Evolutionary conservation across 2,329 filamentous ascomycete species (phyloP), one percentile per base, ranked within the genome.

Genomic region (Fusarium sublunatum): DNA sequence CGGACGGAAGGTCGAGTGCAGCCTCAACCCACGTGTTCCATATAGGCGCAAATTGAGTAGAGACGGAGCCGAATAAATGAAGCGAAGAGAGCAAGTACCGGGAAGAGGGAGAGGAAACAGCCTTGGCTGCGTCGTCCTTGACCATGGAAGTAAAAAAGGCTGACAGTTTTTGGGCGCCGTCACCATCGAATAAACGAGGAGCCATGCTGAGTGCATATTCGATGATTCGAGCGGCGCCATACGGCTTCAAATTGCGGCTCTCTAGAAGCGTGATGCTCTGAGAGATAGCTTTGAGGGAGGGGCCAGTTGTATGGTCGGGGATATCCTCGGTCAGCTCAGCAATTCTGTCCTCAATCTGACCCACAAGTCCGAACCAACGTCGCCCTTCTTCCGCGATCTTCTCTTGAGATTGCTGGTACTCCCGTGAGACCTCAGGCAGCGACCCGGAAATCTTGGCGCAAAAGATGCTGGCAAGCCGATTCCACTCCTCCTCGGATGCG

Each of bases 341-440:
- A 59, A 74, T 72, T 46, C 70, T 77, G 58, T 66, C 70, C 31
- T 81, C 74, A 5, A 87, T 75, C 19, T 78, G 76, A 2, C 80
- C 80, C 1, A 80, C 80, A 9, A 92, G 75, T 2, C 83, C 77
- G 58, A 91, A 89, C 78, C 92, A 92, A 1, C 91, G 87, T 41
- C 82, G 80, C 0, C 88, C 88, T 68, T 90, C 85, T 7, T 87
- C 81, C 9, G 86, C 85, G 25, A 96, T 82, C 36, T 81, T 80
- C 46, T 86, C 82, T 72, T 97, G 92, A 0, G 92, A 96, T 38
- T 82, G 82, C 25, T 85, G 82, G 66, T 91, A 91, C 15, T 92
- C 90, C 61, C 89, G 89, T 0, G 92, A 93, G 53, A 94, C 88
- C 71, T 94, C 92, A 1, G 93, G 92, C 6, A 91, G 83, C 0